Percentiles rank a stretch among this genome's conserved stretches.
Conservation (phyloP, 164 flowering plant genomes). For the Chimonanthus praecox region DNA sequence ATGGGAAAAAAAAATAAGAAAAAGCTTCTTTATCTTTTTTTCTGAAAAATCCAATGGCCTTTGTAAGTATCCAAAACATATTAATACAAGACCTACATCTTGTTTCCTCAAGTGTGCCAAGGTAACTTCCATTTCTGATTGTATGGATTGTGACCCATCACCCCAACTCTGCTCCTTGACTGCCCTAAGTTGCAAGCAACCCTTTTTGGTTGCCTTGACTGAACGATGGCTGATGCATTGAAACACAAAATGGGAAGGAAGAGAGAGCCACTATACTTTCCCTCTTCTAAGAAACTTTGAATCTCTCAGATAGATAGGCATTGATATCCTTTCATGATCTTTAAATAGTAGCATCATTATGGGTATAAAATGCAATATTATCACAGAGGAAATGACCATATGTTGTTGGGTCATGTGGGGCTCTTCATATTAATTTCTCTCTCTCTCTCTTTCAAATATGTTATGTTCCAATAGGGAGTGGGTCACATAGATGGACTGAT, state of each 20-base stretch:
- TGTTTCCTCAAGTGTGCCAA: background rate
- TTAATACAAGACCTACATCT: background rate
- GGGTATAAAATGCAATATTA: background rate
- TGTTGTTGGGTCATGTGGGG: too few relatives aligned
- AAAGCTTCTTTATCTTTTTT: background rate
- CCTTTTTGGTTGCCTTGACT: slow-evolving; percentile 9
- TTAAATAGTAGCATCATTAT: background rate
- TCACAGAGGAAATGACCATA: too few relatives aligned
- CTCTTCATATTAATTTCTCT: too few relatives aligned
- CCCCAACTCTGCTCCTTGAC: background rate
- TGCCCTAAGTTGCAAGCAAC: background rate
- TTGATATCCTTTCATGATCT: background rate
- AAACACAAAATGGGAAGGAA: background rate
- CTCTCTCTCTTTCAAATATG: too few relatives aligned
- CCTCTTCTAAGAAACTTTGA: background rate
- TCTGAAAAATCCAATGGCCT: background rate
- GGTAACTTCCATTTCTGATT: background rate
- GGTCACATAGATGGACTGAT: too few relatives aligned
- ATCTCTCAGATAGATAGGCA: background rate
- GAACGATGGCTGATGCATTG: background rate
- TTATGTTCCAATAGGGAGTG: too few relatives aligned
- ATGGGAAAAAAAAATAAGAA: background rate
- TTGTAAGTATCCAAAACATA: background rate
- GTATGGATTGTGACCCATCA: background rate
- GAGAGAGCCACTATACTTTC: background rate